Base-by-base conservation (phyloP, 2,329 filamentous ascomycete genomes). In the Aspergillus costaricaensis region DNA sequence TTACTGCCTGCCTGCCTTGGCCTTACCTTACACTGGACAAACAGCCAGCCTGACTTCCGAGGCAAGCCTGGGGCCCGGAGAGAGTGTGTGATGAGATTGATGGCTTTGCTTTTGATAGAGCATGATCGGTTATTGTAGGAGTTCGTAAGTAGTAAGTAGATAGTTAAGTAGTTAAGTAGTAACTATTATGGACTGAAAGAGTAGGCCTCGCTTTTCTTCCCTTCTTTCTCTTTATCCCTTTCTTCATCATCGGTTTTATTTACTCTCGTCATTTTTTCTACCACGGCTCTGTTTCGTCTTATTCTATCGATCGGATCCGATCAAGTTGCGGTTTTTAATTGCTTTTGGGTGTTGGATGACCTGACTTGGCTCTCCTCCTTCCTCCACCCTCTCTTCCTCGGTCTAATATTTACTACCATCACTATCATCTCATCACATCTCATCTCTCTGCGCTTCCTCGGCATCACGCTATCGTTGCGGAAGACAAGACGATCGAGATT, bases 281-380 rank as follows among this genome's bases (percentile, higher is more conserved):
- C 32, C 32, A 36, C 32, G 12, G 41, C 41, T 19, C 41, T 44
- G 41, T 44, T 44, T 44, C 21, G 41, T 41, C 51, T 41, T 39
- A 32, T 27, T 12, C 36, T 54, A 39, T 54, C 51, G 36, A 54
- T 39, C 32, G 32, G 32, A 53, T 25, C 49, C 23, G 49, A 52
- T 17, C 17, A 9, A n/a, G 10, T n/a, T 53, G 14, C 36, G 14
- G 23, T 7, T 38, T 38, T 52, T 38, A 32, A 23, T 55, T 27
- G n/a, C 10, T 55, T 19, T 23, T 23, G 19, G 12, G 19, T 6
- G 10, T 14, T 36, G 41, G 41, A 44, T 44, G 41, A 44, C 41
- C 23, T 44, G 41, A 9, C 41, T 44, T 17, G 39, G 15, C 41
- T 44, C 41, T 21, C 41, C 14, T 44, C 19, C 19, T 30, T 30